Conservation (phyloP, 306 rosid species). For the Cucurbita ficifolia region DNA sequence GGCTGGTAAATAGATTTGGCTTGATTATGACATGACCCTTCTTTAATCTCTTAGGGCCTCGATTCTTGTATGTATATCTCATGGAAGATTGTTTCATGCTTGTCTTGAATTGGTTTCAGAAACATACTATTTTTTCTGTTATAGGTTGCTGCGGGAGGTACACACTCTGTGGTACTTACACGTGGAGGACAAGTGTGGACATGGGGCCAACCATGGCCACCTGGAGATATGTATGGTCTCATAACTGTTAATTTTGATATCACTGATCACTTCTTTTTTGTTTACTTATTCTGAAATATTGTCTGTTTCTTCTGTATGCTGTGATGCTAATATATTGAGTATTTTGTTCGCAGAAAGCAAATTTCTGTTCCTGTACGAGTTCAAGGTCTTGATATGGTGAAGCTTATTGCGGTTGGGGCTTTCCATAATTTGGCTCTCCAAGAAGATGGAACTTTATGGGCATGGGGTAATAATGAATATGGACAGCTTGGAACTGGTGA, state of each 20-base stretch:
- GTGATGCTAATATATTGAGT: not conserved
- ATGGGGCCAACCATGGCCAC: constrained; percentile 99
- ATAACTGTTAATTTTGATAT: not conserved
- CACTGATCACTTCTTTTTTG: not conserved
- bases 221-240: constrained; percentile 78
- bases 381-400: constrained; percentile 90
- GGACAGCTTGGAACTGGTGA: constrained; percentile 99
- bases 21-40: not conserved
- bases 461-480: constrained; percentile 98
- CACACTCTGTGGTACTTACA: constrained; percentile 97
- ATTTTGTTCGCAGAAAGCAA: constrained; percentile 43
- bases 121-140: not conserved
- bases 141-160: constrained; percentile 99
- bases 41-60: not conserved
- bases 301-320: not conserved
- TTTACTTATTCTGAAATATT: not conserved
- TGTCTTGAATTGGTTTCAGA: not conserved
- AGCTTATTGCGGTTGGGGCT: constrained; percentile 90
- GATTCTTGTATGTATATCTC: not conserved
- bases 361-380: constrained; percentile 90
- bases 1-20: not conserved
- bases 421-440: constrained; percentile 97
- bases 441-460: constrained; percentile 88
- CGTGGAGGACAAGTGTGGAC: constrained; percentile 95
- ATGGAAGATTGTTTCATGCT: not conserved